Evolutionary conservation across 2,329 filamentous ascomycete genomes (phyloP).

Genomic region (Herpotrichia juniperi): DNA sequence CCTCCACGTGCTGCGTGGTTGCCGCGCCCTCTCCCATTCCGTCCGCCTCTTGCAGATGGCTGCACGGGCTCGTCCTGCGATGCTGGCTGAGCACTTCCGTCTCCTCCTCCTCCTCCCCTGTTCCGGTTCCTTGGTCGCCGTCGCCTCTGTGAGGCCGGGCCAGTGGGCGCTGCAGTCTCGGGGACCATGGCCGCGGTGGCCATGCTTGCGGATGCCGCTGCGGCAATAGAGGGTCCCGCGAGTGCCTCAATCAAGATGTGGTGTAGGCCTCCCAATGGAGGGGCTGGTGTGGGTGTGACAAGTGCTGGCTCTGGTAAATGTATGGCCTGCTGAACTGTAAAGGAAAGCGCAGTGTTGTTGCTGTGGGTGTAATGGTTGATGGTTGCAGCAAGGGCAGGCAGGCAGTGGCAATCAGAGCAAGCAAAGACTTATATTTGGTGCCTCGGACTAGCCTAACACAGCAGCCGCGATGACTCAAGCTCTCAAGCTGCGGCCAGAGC

Average conservation of each 20-base stretch:
- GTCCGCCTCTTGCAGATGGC: constrained; percentile 11
- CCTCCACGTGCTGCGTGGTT: background rate
- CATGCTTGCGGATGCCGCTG: constrained; percentile 17
- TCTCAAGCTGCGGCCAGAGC: background rate
- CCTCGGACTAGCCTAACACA: background rate
- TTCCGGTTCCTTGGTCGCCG: constrained; percentile 32
- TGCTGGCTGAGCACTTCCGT: constrained; percentile 20
- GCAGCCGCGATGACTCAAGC: background rate
- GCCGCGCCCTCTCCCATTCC: constrained; percentile 14
- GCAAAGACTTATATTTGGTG: background rate
- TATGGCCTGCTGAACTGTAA: constrained; percentile 36
- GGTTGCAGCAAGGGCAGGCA: background rate
- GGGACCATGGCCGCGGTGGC: constrained; percentile 17
- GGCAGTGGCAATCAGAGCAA: constrained; percentile 3
- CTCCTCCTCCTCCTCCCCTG: constrained; percentile 5
- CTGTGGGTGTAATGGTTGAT: background rate
- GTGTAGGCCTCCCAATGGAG: background rate
- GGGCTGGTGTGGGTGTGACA: background rate
- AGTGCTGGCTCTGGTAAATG: constrained; percentile 33
- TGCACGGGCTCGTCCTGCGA: constrained; percentile 18
- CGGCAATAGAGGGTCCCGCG: background rate
- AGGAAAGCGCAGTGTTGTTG: constrained; percentile 9
- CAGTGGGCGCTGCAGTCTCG: background rate
- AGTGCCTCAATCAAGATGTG: background rate
- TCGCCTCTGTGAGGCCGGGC: constrained; percentile 15